Base-by-base conservation (phyloP, 441 rosid genomes). In the Croton setiger region DNA sequence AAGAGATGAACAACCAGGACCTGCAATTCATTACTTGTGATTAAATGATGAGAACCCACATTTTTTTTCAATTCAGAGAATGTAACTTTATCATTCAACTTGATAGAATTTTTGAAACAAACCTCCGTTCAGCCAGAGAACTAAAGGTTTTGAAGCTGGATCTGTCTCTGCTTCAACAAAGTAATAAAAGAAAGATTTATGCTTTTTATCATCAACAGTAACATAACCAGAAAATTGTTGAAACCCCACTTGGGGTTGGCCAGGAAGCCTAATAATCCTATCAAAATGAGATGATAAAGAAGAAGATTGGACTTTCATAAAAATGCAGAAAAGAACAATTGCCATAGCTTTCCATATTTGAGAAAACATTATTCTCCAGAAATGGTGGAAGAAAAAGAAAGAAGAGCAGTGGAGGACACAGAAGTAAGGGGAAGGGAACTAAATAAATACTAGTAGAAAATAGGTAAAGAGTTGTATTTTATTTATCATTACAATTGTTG, bases 81-180 rank as follows among this genome's bases (percentile, higher is more conserved):
- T 7, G 63, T 18, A 49, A 37, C 17, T 58, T 52, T 41, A 6
- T 43, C 44, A 49, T 37, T 43, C 31, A 33, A 43, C 27, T 27
- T 53, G 47, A 21, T 12, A 49, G 66, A 58, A 33, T 54, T 60
- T 27, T 13, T 39, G 67, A 67, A 31, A 47, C 65, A 68, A 62
- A 94, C 99, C 99, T 88, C 99, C 99, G 72, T 95, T 95, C 76
- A 95, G 87, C 99, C 99, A 95, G 60, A 95, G 98, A 67, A 90
- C 97, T 41, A 95, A 89, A 63, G 99, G 97, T 76, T 88, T 95
- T 39, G 89, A 83, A 74, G 75, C 71, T 14, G 97, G 93, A 65
- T 92, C 83, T 49, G 37, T 66, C 81, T 89, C 93, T 45, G 99
- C 97, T 76, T 95, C 99, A 45, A 86, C 92, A 8, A 95, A 90